Conservation (phyloP, 169 alveolate species). For the Pseudocohnilembus persalinus region DNA sequence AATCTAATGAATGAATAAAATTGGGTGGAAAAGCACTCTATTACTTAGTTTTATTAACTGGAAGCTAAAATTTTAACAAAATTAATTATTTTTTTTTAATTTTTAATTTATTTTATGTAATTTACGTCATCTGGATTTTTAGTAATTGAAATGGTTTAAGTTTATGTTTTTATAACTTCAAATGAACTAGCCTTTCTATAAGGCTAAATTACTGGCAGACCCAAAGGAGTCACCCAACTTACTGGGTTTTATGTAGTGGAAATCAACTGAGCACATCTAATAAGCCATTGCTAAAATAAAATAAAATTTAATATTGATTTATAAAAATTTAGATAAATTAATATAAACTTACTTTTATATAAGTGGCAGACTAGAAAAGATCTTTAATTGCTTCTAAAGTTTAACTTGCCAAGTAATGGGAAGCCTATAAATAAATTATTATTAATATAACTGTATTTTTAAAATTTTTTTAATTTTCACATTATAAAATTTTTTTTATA, state of each 20-base stretch:
- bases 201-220: constrained; percentile 95
- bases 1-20: constrained; percentile 95
- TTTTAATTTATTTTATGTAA: not conserved
- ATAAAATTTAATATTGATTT: too few relatives aligned
- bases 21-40: constrained; percentile 97
- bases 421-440: constrained; percentile 23
- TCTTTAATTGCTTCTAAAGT: constrained; percentile 93
- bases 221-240: constrained; percentile 94
- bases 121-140: constrained; percentile 44
- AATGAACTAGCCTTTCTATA: constrained; percentile 71
- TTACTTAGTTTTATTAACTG: constrained; percentile 86
- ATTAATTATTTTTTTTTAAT: not conserved
- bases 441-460: not conserved
- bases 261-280: constrained; percentile 88
- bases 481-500: too few relatives aligned
- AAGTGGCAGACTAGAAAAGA: constrained; percentile 93
- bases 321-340: too few relatives aligned
- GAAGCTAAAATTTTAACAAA: constrained; percentile 24
- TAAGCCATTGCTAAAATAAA: constrained; percentile 96
- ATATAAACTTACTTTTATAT: too few relatives aligned
- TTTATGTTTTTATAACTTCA: constrained; percentile 53
- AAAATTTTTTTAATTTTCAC: too few relatives aligned
- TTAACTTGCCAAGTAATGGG: constrained; percentile 86
- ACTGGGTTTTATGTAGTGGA: constrained; percentile 91
- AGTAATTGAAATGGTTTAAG: constrained; percentile 42